These are phyloP conservation scores for Aspergillus nanangensis DNA, from an alignment of 495 filamentous ascomycete genomes.

Conservation along the genomic window DNA sequence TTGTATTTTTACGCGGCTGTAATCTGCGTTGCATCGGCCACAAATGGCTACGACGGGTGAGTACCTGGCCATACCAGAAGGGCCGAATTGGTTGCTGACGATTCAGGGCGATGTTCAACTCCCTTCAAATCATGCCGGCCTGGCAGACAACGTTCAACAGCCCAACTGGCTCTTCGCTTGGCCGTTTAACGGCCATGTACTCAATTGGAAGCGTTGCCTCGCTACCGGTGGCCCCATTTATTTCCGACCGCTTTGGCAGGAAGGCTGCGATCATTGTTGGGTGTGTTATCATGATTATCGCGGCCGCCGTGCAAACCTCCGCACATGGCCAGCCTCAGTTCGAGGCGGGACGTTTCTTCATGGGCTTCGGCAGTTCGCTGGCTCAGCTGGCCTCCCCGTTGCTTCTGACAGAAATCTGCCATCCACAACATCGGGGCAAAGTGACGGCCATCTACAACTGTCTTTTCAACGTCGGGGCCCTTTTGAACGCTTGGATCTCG, in stretches of 20 bases:
- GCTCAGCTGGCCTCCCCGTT: constrained; percentile 18
- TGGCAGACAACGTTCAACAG: too few relatives aligned
- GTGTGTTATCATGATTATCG: constrained; percentile 13
- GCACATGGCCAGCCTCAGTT: too few relatives aligned
- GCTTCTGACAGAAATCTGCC: constrained; percentile 25
- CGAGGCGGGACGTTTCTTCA: constrained; percentile 18
- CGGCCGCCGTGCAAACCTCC: too few relatives aligned
- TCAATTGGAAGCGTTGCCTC: constrained; percentile 15
- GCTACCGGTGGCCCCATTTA: constrained; percentile 10
- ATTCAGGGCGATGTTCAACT: too few relatives aligned
- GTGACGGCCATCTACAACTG: constrained; percentile 50
- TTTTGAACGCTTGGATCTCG: constrained; percentile 31
- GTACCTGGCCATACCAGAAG: too few relatives aligned
- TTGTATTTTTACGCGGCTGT: too few relatives aligned
- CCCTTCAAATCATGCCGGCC: too few relatives aligned
- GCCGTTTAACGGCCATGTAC: constrained; percentile 19
- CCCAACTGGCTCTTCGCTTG: constrained; percentile 9
- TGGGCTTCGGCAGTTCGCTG: constrained; percentile 21
- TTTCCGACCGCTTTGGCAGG: too few relatives aligned
- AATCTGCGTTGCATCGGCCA: too few relatives aligned
- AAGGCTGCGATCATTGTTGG: constrained; percentile 17
- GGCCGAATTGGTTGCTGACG: too few relatives aligned
- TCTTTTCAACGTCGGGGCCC: constrained; percentile 57
- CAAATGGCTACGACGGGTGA: too few relatives aligned
- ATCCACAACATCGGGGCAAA: constrained; percentile 22